phyloP scores from a whole-genome alignment of 768 basidiomycete genomes.

The Boletus speciosus region DNA sequence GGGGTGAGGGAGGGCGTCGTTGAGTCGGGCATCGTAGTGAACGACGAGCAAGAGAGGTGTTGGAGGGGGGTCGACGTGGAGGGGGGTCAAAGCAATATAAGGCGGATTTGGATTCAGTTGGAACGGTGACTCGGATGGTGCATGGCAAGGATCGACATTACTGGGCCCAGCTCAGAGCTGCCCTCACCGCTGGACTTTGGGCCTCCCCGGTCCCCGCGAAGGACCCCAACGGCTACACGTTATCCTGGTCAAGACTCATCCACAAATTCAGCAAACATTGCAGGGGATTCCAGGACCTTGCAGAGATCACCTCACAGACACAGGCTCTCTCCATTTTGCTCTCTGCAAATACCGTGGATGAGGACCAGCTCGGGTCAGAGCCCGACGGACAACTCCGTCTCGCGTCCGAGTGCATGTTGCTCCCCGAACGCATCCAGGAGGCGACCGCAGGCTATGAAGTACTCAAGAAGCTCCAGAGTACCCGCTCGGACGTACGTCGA shows the following conservation, averaged over 20 bases:
- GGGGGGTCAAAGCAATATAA: constrained; percentile 12
- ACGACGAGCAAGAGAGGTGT: constrained; percentile 12
- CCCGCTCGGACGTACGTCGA: constrained; percentile 56
- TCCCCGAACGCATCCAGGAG: constrained; percentile 56
- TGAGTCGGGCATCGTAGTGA: constrained; percentile 31
- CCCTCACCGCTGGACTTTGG: constrained; percentile 76
- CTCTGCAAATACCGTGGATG: constrained; percentile 44
- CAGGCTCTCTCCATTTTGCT: constrained; percentile 60
- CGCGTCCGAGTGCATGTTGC: constrained; percentile 56
- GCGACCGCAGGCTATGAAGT: constrained; percentile 50
- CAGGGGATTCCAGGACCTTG: constrained; percentile 52
- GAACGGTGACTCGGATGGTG: constrained; percentile 30
- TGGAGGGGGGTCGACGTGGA: constrained; percentile 3
- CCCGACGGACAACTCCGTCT: constrained; percentile 35
- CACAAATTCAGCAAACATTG: constrained; percentile 89
- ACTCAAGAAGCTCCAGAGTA: constrained; percentile 47
- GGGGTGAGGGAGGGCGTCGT: constrained; percentile 58
- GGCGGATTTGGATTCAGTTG: not conserved
- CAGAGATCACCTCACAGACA: constrained; percentile 65
- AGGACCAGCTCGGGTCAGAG: constrained; percentile 52
- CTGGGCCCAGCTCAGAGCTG: constrained; percentile 68
- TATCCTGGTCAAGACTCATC: constrained; percentile 77
- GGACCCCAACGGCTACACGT: constrained; percentile 44
- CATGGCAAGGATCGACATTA: constrained; percentile 70
- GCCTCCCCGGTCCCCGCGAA: constrained; percentile 57